Percentiles rank a stretch among this genome's conserved stretches.
Evolutionary conservation across 2,329 filamentous ascomycete genomes (phyloP).

Genomic region (Fonsecaea monophora): DNA sequence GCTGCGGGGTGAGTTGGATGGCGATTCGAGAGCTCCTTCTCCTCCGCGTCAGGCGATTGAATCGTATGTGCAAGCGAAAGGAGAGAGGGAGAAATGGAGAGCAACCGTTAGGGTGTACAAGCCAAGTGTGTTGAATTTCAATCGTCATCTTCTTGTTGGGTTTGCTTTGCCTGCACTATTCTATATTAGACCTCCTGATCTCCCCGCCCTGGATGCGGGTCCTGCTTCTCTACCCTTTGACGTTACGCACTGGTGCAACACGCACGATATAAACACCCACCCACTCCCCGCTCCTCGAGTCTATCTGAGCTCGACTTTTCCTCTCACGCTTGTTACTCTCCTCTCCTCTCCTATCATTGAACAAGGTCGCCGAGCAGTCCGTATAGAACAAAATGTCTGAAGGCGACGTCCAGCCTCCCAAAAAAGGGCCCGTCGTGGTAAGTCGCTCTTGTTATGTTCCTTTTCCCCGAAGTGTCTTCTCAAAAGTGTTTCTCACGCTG

Average conservation of each 20-base stretch:
- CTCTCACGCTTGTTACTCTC: not conserved
- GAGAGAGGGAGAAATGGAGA: not conserved
- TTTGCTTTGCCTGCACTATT: slow-evolving; percentile 1
- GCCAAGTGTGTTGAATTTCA: not conserved
- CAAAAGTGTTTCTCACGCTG: slow-evolving; percentile 10
- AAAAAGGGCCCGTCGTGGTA: slow-evolving; percentile 48
- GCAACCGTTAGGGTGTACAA: not conserved
- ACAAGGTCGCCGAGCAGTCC: slow-evolving; percentile 2
- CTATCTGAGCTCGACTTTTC: slow-evolving; percentile 14
- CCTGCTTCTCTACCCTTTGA: slow-evolving; percentile 12
- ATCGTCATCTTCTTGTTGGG: slow-evolving; percentile 24
- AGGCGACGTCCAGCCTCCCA: slow-evolving; percentile 44
- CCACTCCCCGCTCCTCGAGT: slow-evolving; percentile 6
- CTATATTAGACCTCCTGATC: slow-evolving; percentile 31
- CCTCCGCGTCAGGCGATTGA: not conserved
- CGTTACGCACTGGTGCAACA: slow-evolving; percentile 10
- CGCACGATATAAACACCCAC: slow-evolving; percentile 25
- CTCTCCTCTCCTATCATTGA: not conserved
- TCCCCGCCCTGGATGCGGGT: slow-evolving; percentile 22
- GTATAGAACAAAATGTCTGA: slow-evolving; percentile 46
- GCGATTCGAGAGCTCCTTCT: not conserved
- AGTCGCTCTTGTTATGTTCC: slow-evolving; percentile 32
- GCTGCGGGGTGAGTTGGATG: not conserved
- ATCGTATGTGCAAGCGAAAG: not conserved
- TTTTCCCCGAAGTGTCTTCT: slow-evolving; percentile 8